Base-by-base conservation (phyloP, 495 filamentous ascomycete genomes). In the Neurospora terricola region DNA sequence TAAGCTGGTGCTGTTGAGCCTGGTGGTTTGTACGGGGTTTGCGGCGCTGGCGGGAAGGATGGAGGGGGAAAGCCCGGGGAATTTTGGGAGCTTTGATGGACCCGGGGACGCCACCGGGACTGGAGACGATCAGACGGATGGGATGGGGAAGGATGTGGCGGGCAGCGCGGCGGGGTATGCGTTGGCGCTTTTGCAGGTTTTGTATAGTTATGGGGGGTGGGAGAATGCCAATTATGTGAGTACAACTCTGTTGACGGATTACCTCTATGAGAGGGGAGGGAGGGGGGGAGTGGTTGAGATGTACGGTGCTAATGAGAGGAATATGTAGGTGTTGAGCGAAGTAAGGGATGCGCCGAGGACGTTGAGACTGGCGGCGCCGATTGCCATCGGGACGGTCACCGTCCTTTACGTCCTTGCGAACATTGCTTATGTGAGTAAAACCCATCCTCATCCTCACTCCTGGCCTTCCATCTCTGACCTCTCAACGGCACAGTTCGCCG, bases 321-420 rank as follows among this genome's bases (percentile, higher is more conserved):
- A 21, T 43, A 5, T 23, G 8, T 18, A 76, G 73, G 76, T 80
- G 37, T 73, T 90, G 71, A 87, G 86, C 34, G 89, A 91, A 77
- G 86, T 87, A 6, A 82, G 83, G 54, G 83, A 91, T 73, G 88
- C 89, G 0, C 82, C 83, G 18, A 83, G 82, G 38, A 91, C 88
- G 0, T 78, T 91, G 70, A 86, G 86, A 74, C 84, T 82, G 71
- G 90, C 89, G 2, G 90, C 88, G 2, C 88, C 87, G 4, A 73
- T 88, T 18, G 89, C 88, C 4, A 83, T 90, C 38, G 80, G 79
- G 23, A 80, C 81, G 1, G 87, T 90, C 18, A 85, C 87, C 0
- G 78, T 91, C 39, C 80, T 90, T 0, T 91, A 91, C 79, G 85
- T 91, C 77, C 77, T 91, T 42, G 86, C 85, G 71, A 91, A 91